Evolutionary conservation across 352 stramenopile genomes (phyloP).

Genomic region (Pythium phragmitis): DNA sequence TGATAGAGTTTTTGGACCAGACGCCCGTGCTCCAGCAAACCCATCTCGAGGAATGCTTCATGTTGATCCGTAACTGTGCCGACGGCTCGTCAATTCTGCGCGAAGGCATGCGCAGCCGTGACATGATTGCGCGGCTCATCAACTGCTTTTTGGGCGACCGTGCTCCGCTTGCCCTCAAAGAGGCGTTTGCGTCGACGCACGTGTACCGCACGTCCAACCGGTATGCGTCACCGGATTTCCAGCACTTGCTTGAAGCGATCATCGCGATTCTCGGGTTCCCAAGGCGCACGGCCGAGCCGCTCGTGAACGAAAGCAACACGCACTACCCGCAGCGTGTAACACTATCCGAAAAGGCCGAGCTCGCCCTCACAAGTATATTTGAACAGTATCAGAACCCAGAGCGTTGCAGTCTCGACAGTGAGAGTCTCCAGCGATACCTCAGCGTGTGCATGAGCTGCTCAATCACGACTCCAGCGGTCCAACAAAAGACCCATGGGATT

Average conservation of each 20-base stretch:
- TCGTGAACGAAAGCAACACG: conserved; percentile 62
- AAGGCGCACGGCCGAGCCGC: conserved; percentile 54
- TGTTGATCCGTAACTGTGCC: conserved; percentile 77
- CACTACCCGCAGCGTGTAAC: conserved; percentile 72
- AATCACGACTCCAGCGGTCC: conserved; percentile 41
- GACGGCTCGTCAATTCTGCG: conserved; percentile 55
- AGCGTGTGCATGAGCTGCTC: conserved; percentile 66
- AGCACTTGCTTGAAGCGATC: conserved; percentile 88
- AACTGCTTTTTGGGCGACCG: conserved; percentile 84
- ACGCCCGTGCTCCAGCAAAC: conserved; percentile 76
- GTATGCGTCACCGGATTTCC: conserved; percentile 82
- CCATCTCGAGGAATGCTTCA: conserved; percentile 87
- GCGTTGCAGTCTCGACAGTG: conserved; percentile 36
- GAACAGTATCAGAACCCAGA: conserved; percentile 55
- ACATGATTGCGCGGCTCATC: conserved; percentile 80
- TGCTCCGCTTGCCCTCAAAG: conserved; percentile 53
- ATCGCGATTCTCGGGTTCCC: conserved; percentile 80
- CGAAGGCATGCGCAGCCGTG: conserved; percentile 44
- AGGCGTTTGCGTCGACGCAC: conserved; percentile 69
- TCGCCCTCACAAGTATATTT: conserved; percentile 75
- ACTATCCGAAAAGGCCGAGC: conserved; percentile 71
- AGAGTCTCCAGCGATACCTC: conserved; percentile 71
- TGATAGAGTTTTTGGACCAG: conserved; percentile 68
- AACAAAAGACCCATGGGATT: conserved; percentile 67
- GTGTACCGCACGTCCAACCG: conserved; percentile 37